Base-by-base conservation (phyloP, 2,329 filamentous ascomycete genomes). In the Aspergillus sp. region DNA sequence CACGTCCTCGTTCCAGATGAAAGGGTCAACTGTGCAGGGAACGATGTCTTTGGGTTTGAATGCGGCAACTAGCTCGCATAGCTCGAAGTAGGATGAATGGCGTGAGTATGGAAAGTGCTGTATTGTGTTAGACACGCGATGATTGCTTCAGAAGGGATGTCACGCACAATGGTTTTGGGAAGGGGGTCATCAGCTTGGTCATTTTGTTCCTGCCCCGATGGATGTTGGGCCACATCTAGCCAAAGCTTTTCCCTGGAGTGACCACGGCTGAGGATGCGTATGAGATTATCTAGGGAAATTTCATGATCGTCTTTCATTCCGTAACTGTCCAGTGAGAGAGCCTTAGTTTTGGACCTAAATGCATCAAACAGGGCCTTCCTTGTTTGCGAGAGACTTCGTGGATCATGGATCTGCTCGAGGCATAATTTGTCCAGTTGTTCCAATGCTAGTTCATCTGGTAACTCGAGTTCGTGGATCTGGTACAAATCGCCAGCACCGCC, bases 51-150 rank as follows among this genome's bases (percentile, higher is more conserved):
- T 85, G 0, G 92, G 92, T 29, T 78, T 84, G 66, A 97, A 90
- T 0, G 81, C 80, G 3, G 80, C 72, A 1, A 96, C 81, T 0
- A 97, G 77, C 55, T 86, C 77, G 63, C 91, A 89, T 2, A 96
- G 82, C 71, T 97, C 94, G 0, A 81, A 78, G 61, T 95, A 94
- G 0, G 91, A 96, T 0, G 94, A 96, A 73, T 98, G 94, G 1
- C 94, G 85, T 0, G 94, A 94, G 70, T 93, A 97, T 0, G 93
- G 91, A 65, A 96, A 97, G 20, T 78, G 81, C 78, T 78, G 49
- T 36, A 14, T n/a, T 2, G 4, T 11, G 45, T 67, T 51, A 69
- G 65, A 26, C 24, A 11, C 2, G 49, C 24, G 2, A 11, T 6
- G 9, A 20, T 26, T 12, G 14, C 11, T 24, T 20, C 9, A 4